Evolutionary conservation across 768 basidiomycete species (phyloP), one percentile per base, ranked within the genome.

Genomic region (Sporobolomyces roseus): DNA sequence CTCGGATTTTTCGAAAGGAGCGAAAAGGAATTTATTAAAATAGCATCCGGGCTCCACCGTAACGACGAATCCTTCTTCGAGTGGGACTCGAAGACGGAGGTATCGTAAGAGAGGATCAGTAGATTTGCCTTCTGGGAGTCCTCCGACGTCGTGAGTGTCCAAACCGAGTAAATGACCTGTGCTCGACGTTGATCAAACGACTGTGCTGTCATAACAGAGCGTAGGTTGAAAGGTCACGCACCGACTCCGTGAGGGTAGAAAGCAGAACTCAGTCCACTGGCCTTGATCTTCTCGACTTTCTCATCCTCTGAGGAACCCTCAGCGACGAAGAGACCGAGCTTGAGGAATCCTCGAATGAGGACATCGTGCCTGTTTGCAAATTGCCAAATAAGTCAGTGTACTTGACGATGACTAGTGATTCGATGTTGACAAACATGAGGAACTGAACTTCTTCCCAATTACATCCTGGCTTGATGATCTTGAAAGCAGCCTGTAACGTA

Each of bases 371-470:
- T 71, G 58, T n/a, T 12, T n/a, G 21, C 25, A 10, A 23, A 10
- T n/a, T 35, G 4, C 35, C 8, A 5, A 56, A 5, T 8, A n/a
- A 38, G 8, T 25, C 38, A 35, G 12, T 46, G 16, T 10, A 32
- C 8, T 14, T 14, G 53, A 35, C n/a, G 29, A 33, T 23, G 29
- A 7, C 13, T 10, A n/a, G 9, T 16, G 25, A 43, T 29, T n/a
- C 35, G 38, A 49, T 7, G 9, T n/a, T n/a, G 19, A 52, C 68
- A 4, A 16, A 71, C 71, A 88, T 91, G 68, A 87, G 83, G 7
- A 90, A 81, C 59, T 98, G 94, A 21, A 94, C 82, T 3, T 83
- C 84, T 74, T 97, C 93, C 92, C 92, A 97, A 77, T 93, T 90
- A 2, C 88, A 74, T n/a, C 88, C 89, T 1, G 91, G 87, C 74